phyloP scores from a whole-genome alignment of 78 protist species.

The Chrysochromulina tobinii region DNA sequence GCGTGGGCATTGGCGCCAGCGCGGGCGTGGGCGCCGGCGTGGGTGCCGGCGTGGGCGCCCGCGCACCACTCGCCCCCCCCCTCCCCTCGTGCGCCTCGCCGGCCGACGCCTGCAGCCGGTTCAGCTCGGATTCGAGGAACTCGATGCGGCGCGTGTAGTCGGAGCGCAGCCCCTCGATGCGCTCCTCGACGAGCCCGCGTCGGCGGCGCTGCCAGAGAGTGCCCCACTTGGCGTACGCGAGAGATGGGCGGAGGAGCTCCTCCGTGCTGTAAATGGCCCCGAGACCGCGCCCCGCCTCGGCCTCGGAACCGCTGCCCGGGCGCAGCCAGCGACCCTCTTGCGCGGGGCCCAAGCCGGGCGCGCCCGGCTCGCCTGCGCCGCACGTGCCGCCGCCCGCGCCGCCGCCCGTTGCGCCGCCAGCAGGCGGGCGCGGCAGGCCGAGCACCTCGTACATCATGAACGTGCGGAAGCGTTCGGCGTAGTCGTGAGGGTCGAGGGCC shows the following conservation, averaged over 20 bases:
- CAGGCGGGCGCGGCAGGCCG: background rate
- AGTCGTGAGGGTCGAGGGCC: background rate
- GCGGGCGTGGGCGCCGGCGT: too few species aligned
- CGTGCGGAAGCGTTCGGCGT: background rate
- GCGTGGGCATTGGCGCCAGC: too few species aligned
- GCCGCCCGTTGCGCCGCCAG: background rate
- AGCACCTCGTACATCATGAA: background rate
- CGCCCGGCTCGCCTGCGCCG: background rate
- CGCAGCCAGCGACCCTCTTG: background rate
- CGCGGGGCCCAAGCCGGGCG: background rate
- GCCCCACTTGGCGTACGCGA: background rate
- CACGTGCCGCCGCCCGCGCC: too few species aligned
- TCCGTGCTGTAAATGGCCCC: background rate
- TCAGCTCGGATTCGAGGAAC: background rate
- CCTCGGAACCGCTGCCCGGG: too few species aligned
- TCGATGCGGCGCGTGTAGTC: background rate
- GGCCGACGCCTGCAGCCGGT: too few species aligned
- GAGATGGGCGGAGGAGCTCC: background rate
- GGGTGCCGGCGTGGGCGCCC: too few species aligned
- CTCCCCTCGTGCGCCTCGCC: too few species aligned
- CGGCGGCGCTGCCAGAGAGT: background rate
- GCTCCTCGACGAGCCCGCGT: constrained; percentile 3
- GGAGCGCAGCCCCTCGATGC: background rate
- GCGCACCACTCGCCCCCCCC: too few species aligned
- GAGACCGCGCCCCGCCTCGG: too few species aligned